Evolutionary conservation across 108 stramenopile genomes (phyloP).

Genomic region (Discostella pseudostelligera): DNA sequence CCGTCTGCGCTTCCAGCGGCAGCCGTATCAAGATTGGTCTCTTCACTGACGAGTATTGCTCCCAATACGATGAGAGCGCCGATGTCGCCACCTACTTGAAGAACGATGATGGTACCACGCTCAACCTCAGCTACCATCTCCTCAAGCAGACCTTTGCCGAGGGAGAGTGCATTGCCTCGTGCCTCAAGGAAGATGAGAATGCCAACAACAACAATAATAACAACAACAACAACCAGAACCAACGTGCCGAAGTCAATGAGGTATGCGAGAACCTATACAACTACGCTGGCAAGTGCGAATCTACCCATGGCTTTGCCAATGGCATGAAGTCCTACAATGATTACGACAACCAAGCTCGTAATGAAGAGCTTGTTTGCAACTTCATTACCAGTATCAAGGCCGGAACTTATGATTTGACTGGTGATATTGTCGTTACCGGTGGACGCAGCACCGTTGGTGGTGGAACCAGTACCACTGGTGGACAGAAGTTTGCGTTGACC

Average conservation of each 20-base stretch:
- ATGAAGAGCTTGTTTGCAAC: constrained; percentile 77
- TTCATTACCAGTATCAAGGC: constrained; percentile 34
- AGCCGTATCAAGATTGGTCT: constrained; percentile 88
- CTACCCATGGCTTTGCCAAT: constrained; percentile 66
- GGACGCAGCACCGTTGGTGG: constrained; percentile 47
- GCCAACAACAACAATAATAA: constrained; percentile 34
- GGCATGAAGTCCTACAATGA: constrained; percentile 51
- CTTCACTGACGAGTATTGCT: constrained; percentile 77
- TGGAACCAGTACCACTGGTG: constrained; percentile 56
- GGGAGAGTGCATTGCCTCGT: constrained; percentile 64
- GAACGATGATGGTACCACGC: constrained; percentile 43
- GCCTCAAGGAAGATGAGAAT: constrained; percentile 38
- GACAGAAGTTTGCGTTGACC: constrained; percentile 84
- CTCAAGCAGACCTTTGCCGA: constrained; percentile 76
- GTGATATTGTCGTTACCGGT: constrained; percentile 53
- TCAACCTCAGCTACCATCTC: constrained; percentile 52
- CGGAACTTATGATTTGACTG: constrained; percentile 34
- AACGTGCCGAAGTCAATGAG: constrained; percentile 55
- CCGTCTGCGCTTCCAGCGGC: constrained; percentile 67
- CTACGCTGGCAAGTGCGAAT: constrained; percentile 82
- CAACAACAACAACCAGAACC: constrained; percentile 28
- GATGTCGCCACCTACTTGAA: constrained; percentile 74
- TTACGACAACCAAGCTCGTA: constrained; percentile 63
- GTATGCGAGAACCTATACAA: constrained; percentile 76
- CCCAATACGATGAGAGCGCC: constrained; percentile 49